phyloP scores from a whole-genome alignment of 495 filamentous ascomycete genomes.

The Neurospora sp. region DNA sequence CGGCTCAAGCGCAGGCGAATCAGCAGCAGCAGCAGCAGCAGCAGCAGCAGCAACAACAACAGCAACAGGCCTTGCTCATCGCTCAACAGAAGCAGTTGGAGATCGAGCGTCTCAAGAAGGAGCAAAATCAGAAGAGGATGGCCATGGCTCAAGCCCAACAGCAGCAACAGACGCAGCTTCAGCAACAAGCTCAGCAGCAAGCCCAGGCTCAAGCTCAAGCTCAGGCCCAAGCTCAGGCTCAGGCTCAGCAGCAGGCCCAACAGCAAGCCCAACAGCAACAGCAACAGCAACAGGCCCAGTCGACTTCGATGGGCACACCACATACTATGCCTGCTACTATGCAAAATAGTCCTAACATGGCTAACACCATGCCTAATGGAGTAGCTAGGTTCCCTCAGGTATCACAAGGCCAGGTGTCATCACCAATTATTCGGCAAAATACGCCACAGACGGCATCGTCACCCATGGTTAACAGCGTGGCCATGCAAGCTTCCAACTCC shows the following conservation, averaged over 20 bases:
- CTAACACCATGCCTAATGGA: conserved; percentile 37
- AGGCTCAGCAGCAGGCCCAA: conserved; percentile 21
- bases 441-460: conserved; percentile 74
- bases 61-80: background rate
- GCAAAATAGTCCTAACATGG: background rate
- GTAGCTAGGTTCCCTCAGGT: conserved; percentile 48
- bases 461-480: conserved; percentile 58
- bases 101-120: background rate
- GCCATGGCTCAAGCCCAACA: conserved; percentile 21
- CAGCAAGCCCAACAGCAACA: conserved; percentile 26
- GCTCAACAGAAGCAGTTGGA: background rate
- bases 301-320: background rate
- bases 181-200: conserved; percentile 40
- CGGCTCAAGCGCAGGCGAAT: conserved; percentile 25
- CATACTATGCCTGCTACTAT: background rate
- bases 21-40: conserved; percentile 3
- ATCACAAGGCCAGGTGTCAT: conserved; percentile 63
- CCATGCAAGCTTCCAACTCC: conserved; percentile 73
- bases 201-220: conserved; percentile 35
- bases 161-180: conserved; percentile 26
- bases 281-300: background rate
- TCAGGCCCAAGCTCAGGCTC: conserved; percentile 35
- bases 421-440: conserved; percentile 66
- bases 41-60: conserved; percentile 22
- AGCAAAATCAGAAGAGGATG: conserved; percentile 5